A percentile compares a stretch with the other conserved stretches of the same genome.
Conservation (phyloP, 2,329 filamentous ascomycete genomes). For the Chaetomiaceae sp. region DNA sequence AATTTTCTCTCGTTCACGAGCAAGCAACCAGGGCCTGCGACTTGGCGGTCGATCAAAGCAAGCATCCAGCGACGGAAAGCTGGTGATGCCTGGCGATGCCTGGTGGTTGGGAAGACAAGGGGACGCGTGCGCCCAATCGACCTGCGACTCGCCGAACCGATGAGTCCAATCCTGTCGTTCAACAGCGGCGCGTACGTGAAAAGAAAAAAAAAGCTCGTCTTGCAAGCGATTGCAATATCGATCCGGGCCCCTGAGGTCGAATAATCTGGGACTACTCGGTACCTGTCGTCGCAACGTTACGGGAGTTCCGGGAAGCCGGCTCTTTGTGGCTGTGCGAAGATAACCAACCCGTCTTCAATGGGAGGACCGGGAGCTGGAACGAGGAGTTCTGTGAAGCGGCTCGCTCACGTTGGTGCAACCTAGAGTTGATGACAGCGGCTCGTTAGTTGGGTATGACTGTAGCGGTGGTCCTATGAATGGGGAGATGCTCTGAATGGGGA, state of each 20-base stretch:
- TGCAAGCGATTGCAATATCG: not conserved
- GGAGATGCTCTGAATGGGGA: not conserved
- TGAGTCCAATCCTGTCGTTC: not conserved
- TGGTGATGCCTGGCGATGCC: not conserved
- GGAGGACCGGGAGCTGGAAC: not conserved
- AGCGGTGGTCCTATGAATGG: not conserved
- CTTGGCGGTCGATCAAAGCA: constrained; percentile 16
- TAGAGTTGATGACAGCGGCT: not conserved
- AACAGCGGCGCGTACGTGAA: too few relatives aligned
- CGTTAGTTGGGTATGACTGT: not conserved
- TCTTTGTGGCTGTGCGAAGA: not conserved
- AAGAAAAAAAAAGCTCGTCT: not conserved
- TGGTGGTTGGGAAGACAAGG: too few relatives aligned
- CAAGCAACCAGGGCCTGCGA: constrained; percentile 10
- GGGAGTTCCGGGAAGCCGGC: too few relatives aligned
- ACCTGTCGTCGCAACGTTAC: too few relatives aligned
- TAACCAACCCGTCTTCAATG: not conserved
- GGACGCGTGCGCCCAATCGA: not conserved
- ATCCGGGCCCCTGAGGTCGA: not conserved
- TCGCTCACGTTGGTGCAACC: not conserved
- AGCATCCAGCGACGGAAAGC: constrained; percentile 9
- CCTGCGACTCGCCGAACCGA: not conserved
- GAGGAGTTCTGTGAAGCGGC: too few relatives aligned
- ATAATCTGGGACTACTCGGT: not conserved
- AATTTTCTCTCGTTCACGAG: constrained; percentile 18